These are phyloP conservation scores for Harringtonia aguacate DNA, from an alignment of 2,329 filamentous ascomycete genomes.

Conservation along the genomic window DNA sequence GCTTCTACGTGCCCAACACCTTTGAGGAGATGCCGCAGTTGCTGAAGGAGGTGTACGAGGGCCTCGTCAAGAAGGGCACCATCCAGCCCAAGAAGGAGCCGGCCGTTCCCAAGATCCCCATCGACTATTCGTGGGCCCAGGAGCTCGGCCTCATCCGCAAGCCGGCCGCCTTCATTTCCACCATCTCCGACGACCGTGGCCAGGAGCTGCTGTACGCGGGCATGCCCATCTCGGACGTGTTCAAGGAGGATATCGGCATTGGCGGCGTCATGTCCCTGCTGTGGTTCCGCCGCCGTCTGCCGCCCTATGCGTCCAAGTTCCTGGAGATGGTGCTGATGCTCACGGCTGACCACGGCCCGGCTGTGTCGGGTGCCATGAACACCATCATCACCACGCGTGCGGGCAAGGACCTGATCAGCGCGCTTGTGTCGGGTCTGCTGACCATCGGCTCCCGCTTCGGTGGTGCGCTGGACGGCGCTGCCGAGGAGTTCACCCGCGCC, in stretches of 20 bases:
- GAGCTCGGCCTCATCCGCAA: constrained; percentile 99
- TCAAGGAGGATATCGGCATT: constrained; percentile 97
- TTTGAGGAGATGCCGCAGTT: constrained; percentile 86
- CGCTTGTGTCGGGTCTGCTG: constrained; percentile 89
- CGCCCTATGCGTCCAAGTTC: constrained; percentile 95
- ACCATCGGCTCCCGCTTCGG: constrained; percentile 98
- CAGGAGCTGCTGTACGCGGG: constrained; percentile 98
- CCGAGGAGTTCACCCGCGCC: constrained; percentile 96
- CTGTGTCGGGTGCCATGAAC: constrained; percentile 99
- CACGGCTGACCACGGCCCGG: constrained; percentile 96
- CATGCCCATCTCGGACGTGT: constrained; percentile 99
- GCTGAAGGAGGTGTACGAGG: constrained; percentile 76
- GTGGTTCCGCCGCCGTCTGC: constrained; percentile 98
- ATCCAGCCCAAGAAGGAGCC: constrained; percentile 85
- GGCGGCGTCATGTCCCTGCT: constrained; percentile 99
- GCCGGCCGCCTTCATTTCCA: constrained; percentile 98
- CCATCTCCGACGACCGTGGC: constrained; percentile 98
- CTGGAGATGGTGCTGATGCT: constrained; percentile 99
- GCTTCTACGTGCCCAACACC: constrained; percentile 87
- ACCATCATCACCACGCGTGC: constrained; percentile 99
- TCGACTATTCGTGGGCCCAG: constrained; percentile 99
- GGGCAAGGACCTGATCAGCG: constrained; percentile 95
- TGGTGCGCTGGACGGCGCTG: constrained; percentile 94
- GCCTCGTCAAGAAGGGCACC: constrained; percentile 72
- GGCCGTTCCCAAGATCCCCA: constrained; percentile 94